Percentiles rank a stretch among this genome's conserved stretches.
Evolutionary conservation across 169 alveolate genomes (phyloP).

Genomic region (Eimeria praecox): DNA sequence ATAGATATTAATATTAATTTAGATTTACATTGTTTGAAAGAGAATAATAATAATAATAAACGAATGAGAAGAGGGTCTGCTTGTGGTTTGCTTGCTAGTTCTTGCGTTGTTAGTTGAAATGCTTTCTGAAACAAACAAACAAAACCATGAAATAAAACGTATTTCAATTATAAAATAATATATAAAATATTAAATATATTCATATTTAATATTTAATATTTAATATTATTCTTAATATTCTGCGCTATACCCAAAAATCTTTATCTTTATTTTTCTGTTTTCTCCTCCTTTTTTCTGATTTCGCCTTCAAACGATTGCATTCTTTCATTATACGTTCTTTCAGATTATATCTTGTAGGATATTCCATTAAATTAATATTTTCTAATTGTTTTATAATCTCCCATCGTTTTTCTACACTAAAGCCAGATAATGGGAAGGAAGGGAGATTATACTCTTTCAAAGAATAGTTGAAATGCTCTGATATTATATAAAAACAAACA

Average conservation of each 20-base stretch:
- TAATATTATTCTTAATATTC: too few species aligned
- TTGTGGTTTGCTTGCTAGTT: neutral
- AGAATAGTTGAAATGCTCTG: too few species aligned
- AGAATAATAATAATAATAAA: neutral
- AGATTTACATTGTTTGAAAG: neutral
- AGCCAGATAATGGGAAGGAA: too few species aligned
- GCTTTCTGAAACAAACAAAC: neutral
- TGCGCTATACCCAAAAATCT: slow-evolving; percentile 4
- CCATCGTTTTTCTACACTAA: too few species aligned
- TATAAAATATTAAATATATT: too few species aligned
- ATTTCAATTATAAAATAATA: too few species aligned
- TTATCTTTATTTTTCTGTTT: neutral
- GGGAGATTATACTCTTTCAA: too few species aligned
- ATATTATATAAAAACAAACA: too few species aligned
- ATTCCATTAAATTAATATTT: too few species aligned
- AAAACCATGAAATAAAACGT: neutral
- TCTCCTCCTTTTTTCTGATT: neutral
- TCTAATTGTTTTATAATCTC: too few species aligned
- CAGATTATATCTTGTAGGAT: neutral
- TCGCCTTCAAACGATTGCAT: neutral
- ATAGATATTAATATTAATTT: neutral
- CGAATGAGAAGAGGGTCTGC: neutral
- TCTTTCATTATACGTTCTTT: neutral
- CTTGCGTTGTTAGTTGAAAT: neutral
- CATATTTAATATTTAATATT: too few species aligned